Evolutionary conservation across 2,329 filamentous ascomycete genomes (phyloP), one percentile per base, ranked within the genome.

Genomic region (Exophiala lecanii-corni): DNA sequence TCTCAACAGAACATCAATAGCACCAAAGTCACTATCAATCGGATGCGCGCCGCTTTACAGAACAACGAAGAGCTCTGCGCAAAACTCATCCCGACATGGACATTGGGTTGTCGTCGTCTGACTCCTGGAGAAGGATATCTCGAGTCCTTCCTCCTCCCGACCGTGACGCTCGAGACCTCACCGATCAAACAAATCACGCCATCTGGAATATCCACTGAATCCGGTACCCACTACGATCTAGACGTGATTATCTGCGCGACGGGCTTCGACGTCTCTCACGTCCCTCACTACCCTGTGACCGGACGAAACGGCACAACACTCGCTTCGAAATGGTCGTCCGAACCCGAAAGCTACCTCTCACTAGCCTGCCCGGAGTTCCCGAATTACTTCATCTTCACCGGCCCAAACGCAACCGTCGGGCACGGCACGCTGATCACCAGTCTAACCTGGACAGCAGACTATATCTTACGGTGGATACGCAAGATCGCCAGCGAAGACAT

Each of bases 51-150:
- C 15, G 43, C 43, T 6, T 39, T 54, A 15, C 45, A 54, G 18
- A 35, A 59, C 36, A 49, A 58, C 32, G 37, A 46, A 0, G 45
- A 54, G 1, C 45, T 60, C 2, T 49, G 47, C 23, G 48, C 53
- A 2, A 36, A 47, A 16, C 47, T 56, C 19, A 55, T 55, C 13
- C 61, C 59, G 1, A 47, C 55, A 2, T 60, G 54, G 43, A 41
- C 45, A 9, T 45, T 59, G 5, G 72, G 71, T 1, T 76, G 72
- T 43, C 61, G 71, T 7, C 62, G 73, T 2, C 51, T 73, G 13
- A 74, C 73, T 0, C 74, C 73, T 1, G 73, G 72, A 0, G 68
- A 69, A 17, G 72, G 73, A 0, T 76, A 73, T 51, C 65, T 76
- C 6, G 70, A 75, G 53, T 68, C 73, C 2, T 56, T 73, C 5